phyloP scores from a whole-genome alignment of 2,329 filamentous ascomycete genomes.

The Colletotrichum destructivum region DNA sequence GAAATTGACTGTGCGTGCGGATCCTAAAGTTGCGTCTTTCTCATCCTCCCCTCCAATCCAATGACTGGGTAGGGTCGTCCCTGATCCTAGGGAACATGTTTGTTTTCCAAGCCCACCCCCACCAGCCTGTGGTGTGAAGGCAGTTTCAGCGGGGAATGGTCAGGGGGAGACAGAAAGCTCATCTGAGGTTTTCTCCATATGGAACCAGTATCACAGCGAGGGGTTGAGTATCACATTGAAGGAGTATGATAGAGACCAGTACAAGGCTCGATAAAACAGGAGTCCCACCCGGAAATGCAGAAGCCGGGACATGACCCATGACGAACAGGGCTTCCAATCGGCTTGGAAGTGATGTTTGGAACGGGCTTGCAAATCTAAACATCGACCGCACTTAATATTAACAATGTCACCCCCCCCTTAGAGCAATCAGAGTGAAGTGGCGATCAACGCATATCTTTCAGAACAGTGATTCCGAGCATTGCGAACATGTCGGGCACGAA shows the following conservation, averaged over 20 bases:
- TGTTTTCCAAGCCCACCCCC: constrained; percentile 26
- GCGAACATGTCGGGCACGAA: constrained; percentile 31
- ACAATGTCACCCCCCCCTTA: constrained; percentile 19
- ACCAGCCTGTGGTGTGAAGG: constrained; percentile 24
- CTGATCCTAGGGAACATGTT: constrained; percentile 33
- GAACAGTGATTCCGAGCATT: neutral
- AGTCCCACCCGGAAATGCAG: constrained; percentile 34
- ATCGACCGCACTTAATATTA: constrained; percentile 34
- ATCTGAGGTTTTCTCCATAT: constrained; percentile 33
- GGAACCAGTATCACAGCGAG: constrained; percentile 36
- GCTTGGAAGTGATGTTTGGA: constrained; percentile 19
- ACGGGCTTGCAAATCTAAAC: constrained; percentile 1
- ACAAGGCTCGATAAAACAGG: constrained; percentile 20
- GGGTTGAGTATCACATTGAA: constrained; percentile 31
- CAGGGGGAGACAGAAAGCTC: constrained; percentile 21
- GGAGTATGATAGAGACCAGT: constrained; percentile 3
- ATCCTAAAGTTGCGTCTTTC: neutral
- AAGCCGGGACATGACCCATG: constrained; percentile 30
- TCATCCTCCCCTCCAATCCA: neutral
- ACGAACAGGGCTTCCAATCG: neutral
- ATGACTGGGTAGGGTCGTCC: neutral
- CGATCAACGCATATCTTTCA: neutral
- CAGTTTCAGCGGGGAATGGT: constrained; percentile 33
- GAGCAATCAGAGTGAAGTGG: neutral
- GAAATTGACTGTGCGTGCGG: neutral